phyloP scores from a whole-genome alignment of 495 filamentous ascomycete species.

The Penicillium mononematosum region DNA sequence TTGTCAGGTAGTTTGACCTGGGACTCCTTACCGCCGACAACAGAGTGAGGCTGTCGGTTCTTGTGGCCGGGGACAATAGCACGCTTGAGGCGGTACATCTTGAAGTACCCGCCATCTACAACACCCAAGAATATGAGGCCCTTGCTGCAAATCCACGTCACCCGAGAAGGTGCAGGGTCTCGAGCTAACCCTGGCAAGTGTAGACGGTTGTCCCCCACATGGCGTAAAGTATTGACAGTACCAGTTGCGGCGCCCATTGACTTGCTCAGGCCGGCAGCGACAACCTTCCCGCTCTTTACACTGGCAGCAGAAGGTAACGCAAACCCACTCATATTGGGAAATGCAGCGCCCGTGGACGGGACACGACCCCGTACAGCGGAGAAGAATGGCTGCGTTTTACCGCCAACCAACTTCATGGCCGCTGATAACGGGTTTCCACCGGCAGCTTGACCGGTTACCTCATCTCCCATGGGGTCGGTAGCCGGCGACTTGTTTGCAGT shows the following conservation, averaged over 20 bases:
- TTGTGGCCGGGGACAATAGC: slow-evolving; percentile 34
- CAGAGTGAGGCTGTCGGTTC: slow-evolving; percentile 49
- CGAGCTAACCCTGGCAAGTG: slow-evolving; percentile 60
- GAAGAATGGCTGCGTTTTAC: slow-evolving; percentile 58
- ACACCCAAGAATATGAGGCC: slow-evolving; percentile 39
- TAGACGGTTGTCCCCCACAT: slow-evolving; percentile 80
- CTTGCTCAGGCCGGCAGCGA: slow-evolving; percentile 79
- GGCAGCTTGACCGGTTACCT: slow-evolving; percentile 50
- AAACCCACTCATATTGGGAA: slow-evolving; percentile 46
- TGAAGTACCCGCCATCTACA: slow-evolving; percentile 49
- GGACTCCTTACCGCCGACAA: slow-evolving; percentile 56
- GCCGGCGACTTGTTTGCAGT: slow-evolving; percentile 39
- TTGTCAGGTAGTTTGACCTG: slow-evolving; percentile 63
- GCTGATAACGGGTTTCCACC: slow-evolving; percentile 63
- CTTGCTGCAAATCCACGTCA: slow-evolving; percentile 41
- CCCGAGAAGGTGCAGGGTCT: slow-evolving; percentile 43
- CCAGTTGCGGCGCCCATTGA: slow-evolving; percentile 78
- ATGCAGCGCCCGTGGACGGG: slow-evolving; percentile 49
- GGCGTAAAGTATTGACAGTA: slow-evolving; percentile 74
- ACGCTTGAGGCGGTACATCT: slow-evolving; percentile 64
- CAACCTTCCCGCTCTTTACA: slow-evolving; percentile 69
- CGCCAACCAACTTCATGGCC: slow-evolving; percentile 56
- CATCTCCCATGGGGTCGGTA: slow-evolving; percentile 33
- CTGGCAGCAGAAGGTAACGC: slow-evolving; percentile 64
- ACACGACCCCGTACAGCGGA: slow-evolving; percentile 54